Conservation (phyloP, 1,139 yeast species). For the Taphrina pruni region DNA sequence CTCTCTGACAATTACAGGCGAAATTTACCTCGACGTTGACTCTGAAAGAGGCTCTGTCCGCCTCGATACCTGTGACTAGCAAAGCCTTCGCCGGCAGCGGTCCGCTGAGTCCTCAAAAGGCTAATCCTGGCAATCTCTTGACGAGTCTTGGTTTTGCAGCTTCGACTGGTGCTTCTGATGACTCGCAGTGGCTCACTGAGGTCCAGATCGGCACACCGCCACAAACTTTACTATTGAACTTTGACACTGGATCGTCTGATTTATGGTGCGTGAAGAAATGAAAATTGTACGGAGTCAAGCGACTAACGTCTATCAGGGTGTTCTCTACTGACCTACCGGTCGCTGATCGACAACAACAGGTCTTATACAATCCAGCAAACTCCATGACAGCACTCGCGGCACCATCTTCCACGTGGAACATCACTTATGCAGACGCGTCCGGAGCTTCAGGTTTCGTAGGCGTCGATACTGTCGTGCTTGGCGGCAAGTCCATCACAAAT, state of each 20-base stretch:
- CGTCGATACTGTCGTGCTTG: conserved; percentile 46
- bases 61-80: not conserved
- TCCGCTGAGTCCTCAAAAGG: not conserved
- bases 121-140: not conserved
- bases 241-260: conserved; percentile 59
- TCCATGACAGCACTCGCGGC: conserved; percentile 45
- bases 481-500: conserved; percentile 43
- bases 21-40: conserved; percentile 24
- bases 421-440: conserved; percentile 50
- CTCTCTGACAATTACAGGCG: conserved; percentile 4
- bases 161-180: conserved; percentile 37
- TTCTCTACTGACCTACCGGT: conserved; percentile 50
- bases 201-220: conserved; percentile 54
- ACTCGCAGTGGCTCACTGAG: conserved; percentile 36
- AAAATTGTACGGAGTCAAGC: not conserved
- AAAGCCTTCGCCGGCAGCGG: conserved; percentile 11
- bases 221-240: conserved; percentile 51
- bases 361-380: conserved; percentile 54
- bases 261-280: conserved; percentile 51
- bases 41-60: conserved; percentile 24
- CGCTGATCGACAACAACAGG: conserved; percentile 45
- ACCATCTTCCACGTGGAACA: conserved; percentile 50
- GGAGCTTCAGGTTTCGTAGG: conserved; percentile 50
- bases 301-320: conserved; percentile 45
- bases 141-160: conserved; percentile 34